phyloP scores from a whole-genome alignment of 1,139 yeast species.

The Blastobotrys arbuscula region DNA sequence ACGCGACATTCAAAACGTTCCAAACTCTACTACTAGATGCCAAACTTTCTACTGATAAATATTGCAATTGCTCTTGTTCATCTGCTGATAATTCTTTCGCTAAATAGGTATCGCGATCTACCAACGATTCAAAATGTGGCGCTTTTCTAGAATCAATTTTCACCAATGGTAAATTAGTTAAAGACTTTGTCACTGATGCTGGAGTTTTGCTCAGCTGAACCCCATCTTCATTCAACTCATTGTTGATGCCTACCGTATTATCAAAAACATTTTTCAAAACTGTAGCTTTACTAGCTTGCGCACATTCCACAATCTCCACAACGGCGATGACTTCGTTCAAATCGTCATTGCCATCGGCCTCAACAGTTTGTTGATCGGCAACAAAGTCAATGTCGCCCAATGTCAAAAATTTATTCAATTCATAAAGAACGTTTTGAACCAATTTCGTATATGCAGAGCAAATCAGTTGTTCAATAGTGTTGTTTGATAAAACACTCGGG shows the following conservation, averaged over 20 bases:
- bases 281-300: conserved; percentile 23
- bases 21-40: conserved; percentile 33
- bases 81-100: not conserved
- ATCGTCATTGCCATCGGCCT: conserved; percentile 23
- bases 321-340: conserved; percentile 33
- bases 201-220: conserved; percentile 34
- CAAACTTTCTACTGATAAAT: conserved; percentile 22
- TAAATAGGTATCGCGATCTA: conserved; percentile 4
- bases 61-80: conserved; percentile 17
- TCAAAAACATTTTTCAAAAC: conserved; percentile 36
- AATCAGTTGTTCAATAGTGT: conserved; percentile 32
- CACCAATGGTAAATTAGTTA: conserved; percentile 9
- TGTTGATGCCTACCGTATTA: conserved; percentile 34
- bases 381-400: conserved; percentile 10
- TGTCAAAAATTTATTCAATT: conserved; percentile 33
- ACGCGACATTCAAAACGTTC: conserved; percentile 32
- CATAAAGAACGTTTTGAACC: conserved; percentile 31
- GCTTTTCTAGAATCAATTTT: not conserved
- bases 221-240: conserved; percentile 38
- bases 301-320: conserved; percentile 35
- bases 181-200: conserved; percentile 24
- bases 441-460: conserved; percentile 33
- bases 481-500: conserved; percentile 26
- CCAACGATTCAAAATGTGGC: not conserved
- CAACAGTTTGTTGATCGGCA: conserved; percentile 12